Evolutionary conservation across 805 yeast species (phyloP).

Genomic region (Starmera quercuum): DNA sequence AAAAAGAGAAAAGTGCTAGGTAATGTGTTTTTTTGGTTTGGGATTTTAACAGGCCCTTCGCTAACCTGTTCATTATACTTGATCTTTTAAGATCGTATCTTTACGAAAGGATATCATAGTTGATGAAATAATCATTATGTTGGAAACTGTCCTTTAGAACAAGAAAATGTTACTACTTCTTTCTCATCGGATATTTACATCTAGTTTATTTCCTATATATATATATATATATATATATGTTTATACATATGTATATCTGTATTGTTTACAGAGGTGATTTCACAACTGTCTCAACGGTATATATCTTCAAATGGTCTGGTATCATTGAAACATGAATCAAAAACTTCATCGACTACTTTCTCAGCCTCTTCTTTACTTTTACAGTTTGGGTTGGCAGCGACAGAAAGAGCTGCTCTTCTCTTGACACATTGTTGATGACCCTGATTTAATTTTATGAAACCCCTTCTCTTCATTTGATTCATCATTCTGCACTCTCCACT

Average conservation of each 20-base stretch:
- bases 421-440: slow-evolving; percentile 91
- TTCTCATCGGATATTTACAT: no score
- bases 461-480: slow-evolving; percentile 58
- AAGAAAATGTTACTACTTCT: no score
- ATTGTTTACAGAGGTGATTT: neutral
- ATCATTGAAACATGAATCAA: slow-evolving; percentile 89
- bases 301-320: slow-evolving; percentile 95
- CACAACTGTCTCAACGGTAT: slow-evolving; percentile 40
- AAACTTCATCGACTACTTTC: slow-evolving; percentile 75
- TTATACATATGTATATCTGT: neutral
- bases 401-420: slow-evolving; percentile 82
- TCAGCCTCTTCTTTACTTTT: slow-evolving; percentile 65
- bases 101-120: no score
- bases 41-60: slow-evolving; percentile 85
- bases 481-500: slow-evolving; percentile 93
- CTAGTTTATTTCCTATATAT: neutral
- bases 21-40: slow-evolving; percentile 83
- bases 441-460: slow-evolving; percentile 46
- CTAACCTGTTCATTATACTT: slow-evolving; percentile 78
- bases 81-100: slow-evolving; percentile 41
- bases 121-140: no score
- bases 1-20: slow-evolving; percentile 55
- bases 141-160: no score
- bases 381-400: slow-evolving; percentile 81
- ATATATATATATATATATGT: neutral